Evolutionary conservation across 768 basidiomycete genomes (phyloP).

Genomic region (Leucogyrophana mollusca): DNA sequence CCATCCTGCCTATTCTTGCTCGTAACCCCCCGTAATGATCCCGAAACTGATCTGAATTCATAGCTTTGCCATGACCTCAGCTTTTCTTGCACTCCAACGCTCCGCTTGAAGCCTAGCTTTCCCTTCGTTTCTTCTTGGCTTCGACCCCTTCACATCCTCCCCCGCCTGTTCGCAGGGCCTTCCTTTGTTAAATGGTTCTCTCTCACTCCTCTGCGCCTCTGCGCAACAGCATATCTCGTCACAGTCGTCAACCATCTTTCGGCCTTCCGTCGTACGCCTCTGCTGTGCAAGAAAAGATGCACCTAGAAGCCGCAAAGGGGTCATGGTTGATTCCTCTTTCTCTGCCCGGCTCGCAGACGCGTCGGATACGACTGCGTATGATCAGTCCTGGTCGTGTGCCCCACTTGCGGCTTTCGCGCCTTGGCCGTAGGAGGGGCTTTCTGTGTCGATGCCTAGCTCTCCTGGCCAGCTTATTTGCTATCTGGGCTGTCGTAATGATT

Average conservation of each 20-base stretch:
- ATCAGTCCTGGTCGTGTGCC: conserved; percentile 52
- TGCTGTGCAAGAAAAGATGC: conserved; percentile 39
- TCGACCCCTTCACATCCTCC: background rate
- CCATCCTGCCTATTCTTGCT: background rate
- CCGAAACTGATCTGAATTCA: conserved; percentile 3
- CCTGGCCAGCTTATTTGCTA: conserved; percentile 48
- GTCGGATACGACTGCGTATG: conserved; percentile 56
- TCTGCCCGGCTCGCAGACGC: conserved; percentile 52
- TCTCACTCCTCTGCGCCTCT: conserved; percentile 6
- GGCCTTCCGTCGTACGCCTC: conserved; percentile 20
- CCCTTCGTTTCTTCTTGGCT: conserved; percentile 1
- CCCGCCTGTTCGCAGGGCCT: background rate
- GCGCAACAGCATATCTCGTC: conserved; percentile 4
- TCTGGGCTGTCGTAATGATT: conserved; percentile 42
- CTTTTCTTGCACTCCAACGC: conserved; percentile 2
- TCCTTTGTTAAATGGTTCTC: background rate
- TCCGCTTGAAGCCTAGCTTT: conserved; percentile 1
- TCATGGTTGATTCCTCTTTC: conserved; percentile 57
- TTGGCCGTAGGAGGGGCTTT: conserved; percentile 56
- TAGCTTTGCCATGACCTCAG: conserved; percentile 1
- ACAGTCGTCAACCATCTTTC: conserved; percentile 1
- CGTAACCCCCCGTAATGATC: background rate
- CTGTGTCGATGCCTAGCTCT: conserved; percentile 51
- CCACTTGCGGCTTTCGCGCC: conserved; percentile 40
- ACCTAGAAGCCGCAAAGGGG: conserved; percentile 26